Evolutionary conservation across 179 eudicot genomes (phyloP).

Genomic region (Pouteria campechiana): DNA sequence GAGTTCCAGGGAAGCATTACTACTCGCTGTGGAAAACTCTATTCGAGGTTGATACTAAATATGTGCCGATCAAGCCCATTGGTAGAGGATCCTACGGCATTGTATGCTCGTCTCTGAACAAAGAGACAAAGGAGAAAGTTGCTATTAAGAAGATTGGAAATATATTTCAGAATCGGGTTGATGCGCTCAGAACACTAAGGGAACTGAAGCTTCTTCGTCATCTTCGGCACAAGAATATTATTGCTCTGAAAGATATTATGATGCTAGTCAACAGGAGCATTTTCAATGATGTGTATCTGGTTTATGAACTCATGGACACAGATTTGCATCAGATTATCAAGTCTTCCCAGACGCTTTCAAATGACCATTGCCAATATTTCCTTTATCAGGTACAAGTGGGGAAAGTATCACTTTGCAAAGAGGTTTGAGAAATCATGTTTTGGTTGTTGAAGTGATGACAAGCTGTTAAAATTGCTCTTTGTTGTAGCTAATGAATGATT

Average conservation of each 20-base stretch:
- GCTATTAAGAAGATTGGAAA: conserved; percentile 77
- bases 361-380: conserved; percentile 82
- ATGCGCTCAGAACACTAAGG: conserved; percentile 69
- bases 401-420: too few species aligned
- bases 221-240: conserved; percentile 66
- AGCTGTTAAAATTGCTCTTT: too few species aligned
- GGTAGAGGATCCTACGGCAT: conserved; percentile 90
- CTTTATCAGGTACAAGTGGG: conserved; percentile 79
- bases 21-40: conserved; percentile 73
- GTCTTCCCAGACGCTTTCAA: conserved; percentile 68
- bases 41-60: conserved; percentile 69
- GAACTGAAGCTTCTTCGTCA: conserved; percentile 67
- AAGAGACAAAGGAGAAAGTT: conserved; percentile 68
- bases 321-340: conserved; percentile 82
- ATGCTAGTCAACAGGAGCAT: conserved; percentile 47
- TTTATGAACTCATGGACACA: conserved; percentile 83
- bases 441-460: too few species aligned
- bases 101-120: conserved; percentile 71
- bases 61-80: conserved; percentile 74
- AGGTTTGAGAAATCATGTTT: too few species aligned
- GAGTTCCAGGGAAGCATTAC: conserved; percentile 59
- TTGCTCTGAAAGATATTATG: conserved; percentile 74
- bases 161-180: conserved; percentile 64
- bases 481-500: too few species aligned
- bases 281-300: conserved; percentile 76